Evolutionary conservation across 805 yeast genomes (phyloP).

Genomic region (Suhomyces prunicola): DNA sequence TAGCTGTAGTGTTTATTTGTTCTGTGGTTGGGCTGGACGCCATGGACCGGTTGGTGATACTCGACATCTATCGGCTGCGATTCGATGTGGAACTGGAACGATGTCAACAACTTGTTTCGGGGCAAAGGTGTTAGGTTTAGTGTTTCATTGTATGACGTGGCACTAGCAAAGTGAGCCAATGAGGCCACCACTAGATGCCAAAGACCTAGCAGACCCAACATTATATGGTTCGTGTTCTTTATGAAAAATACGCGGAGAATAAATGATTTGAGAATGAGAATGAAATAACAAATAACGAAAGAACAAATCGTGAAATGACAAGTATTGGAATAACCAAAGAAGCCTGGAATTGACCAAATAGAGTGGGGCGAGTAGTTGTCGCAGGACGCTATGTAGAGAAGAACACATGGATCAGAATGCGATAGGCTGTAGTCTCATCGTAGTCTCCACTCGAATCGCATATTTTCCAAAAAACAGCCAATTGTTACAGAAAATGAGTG

Average conservation of each 20-base stretch:
- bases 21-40: constrained; percentile 8
- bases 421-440: too few species aligned
- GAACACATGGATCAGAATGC: too few species aligned
- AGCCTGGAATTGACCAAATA: too few species aligned
- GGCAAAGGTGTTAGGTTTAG: constrained; percentile 68
- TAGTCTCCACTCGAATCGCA: not conserved
- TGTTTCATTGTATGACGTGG: constrained; percentile 49
- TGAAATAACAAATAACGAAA: too few species aligned
- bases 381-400: too few species aligned
- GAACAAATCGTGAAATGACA: too few species aligned
- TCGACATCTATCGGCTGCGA: constrained; percentile 43
- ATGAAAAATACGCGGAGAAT: not conserved
- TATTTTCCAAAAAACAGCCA: not conserved
- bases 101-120: constrained; percentile 63
- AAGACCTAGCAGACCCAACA: not conserved
- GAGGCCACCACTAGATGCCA: constrained; percentile 1
- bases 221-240: not conserved
- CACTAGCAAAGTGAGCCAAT: constrained; percentile 7
- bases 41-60: constrained; percentile 13
- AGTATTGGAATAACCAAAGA: too few species aligned
- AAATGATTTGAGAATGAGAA: too few species aligned
- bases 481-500: not conserved
- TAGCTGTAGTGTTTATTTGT: constrained; percentile 48
- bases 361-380: too few species aligned
- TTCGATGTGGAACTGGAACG: constrained; percentile 64